These are phyloP conservation scores for Panaeolus cyanescens DNA, from an alignment of 768 basidiomycete genomes.

Conservation along the genomic window DNA sequence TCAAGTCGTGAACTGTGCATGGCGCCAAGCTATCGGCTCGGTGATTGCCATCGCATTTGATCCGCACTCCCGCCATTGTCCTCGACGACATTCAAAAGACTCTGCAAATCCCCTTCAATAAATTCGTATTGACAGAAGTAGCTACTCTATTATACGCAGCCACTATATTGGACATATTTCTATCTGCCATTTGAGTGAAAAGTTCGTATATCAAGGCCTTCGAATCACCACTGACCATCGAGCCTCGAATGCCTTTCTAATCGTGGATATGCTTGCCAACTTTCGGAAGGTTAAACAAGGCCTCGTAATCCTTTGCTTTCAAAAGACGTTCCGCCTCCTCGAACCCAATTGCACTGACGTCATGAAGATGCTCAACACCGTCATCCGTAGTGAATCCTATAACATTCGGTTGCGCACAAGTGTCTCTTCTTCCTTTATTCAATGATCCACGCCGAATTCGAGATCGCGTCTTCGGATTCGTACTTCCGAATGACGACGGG, in stretches of 20 bases:
- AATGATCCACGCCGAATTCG: background rate
- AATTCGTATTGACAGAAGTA: too few species aligned
- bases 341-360: background rate
- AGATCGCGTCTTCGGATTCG: background rate
- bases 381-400: conserved; percentile 10
- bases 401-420: conserved; percentile 11
- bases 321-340: background rate
- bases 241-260: background rate
- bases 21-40: background rate
- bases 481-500: background rate
- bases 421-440: background rate
- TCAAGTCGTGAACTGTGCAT: background rate
- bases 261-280: background rate
- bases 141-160: too few species aligned
- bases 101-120: too few species aligned
- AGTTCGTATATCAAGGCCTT: too few species aligned
- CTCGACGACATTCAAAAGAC: too few species aligned
- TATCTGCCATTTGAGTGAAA: too few species aligned
- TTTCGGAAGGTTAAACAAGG: background rate
- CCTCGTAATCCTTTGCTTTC: background rate
- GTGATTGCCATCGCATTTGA: background rate
- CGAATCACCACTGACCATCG: too few species aligned
- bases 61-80: background rate
- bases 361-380: conserved; percentile 6
- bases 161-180: too few species aligned